Evolutionary conservation across 257 asterid species (phyloP).

Genomic region (Petunia secreta): DNA sequence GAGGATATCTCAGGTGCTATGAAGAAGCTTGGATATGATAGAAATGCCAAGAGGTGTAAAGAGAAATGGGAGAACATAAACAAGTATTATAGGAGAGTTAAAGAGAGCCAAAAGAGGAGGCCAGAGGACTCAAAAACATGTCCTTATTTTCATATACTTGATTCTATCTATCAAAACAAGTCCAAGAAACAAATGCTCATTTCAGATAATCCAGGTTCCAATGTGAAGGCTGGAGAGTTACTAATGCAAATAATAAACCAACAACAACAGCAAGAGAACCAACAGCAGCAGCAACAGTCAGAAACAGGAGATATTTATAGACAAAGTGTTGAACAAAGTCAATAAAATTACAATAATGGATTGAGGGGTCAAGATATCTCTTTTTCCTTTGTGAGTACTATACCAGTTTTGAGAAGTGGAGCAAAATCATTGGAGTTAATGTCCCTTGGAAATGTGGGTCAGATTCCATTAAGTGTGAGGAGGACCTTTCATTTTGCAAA

Average conservation of each 20-base stretch:
- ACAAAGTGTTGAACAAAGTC: constrained; percentile 39
- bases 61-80: constrained; percentile 93
- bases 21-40: constrained; percentile 68
- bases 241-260: constrained; percentile 69
- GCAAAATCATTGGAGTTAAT: constrained; percentile 17
- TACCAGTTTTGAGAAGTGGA: constrained; percentile 15
- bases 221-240: constrained; percentile 60
- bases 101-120: constrained; percentile 66
- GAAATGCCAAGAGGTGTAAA: constrained; percentile 78
- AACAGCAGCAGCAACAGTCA: constrained; percentile 37
- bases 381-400: background rate
- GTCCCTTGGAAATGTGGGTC: constrained; percentile 22
- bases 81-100: constrained; percentile 76
- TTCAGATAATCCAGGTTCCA: constrained; percentile 44
- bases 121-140: constrained; percentile 72
- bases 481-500: background rate
- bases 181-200: constrained; percentile 39
- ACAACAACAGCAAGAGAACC: constrained; percentile 40
- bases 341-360: constrained; percentile 30
- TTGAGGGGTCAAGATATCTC: background rate
- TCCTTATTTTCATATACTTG: constrained; percentile 66
- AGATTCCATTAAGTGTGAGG: constrained; percentile 17
- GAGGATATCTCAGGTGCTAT: constrained; percentile 69
- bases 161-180: constrained; percentile 60
- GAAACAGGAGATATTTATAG: constrained; percentile 37